A percentile compares a stretch with the other conserved stretches of the same genome.
phyloP scores from a whole-genome alignment of 768 basidiomycete species.

The Mycena polygramma region DNA sequence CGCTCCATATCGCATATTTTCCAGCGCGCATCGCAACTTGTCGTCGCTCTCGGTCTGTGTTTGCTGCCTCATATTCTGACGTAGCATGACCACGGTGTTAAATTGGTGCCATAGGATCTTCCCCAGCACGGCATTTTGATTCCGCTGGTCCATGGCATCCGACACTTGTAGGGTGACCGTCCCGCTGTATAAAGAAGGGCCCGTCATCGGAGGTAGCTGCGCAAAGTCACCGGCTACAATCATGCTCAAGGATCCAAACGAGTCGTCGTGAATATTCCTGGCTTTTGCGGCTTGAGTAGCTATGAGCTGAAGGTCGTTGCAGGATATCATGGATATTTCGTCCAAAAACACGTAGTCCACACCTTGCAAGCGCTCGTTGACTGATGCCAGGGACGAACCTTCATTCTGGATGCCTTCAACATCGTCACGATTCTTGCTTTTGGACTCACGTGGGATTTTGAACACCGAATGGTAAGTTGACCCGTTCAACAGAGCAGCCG shows the following conservation, averaged over 20 bases:
- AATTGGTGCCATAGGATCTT: neutral
- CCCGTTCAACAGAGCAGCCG: too few relatives aligned
- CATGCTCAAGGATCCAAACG: neutral
- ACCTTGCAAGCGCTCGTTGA: neutral
- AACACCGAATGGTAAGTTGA: too few relatives aligned
- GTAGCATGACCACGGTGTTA: neutral
- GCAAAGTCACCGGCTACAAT: neutral
- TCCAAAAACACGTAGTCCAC: neutral
- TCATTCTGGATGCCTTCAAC: neutral
- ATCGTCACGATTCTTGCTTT: too few relatives aligned
- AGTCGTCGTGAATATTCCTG: neutral
- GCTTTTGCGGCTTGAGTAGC: neutral
- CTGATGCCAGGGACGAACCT: neutral
- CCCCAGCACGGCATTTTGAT: neutral
- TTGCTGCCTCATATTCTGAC: neutral
- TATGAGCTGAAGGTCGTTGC: neutral
- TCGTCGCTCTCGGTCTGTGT: too few relatives aligned
- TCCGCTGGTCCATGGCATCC: neutral
- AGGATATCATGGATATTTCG: neutral
- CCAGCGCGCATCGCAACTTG: neutral
- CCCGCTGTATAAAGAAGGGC: too few relatives aligned
- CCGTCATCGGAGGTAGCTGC: neutral
- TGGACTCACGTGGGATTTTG: too few relatives aligned
- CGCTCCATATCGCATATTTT: too few relatives aligned
- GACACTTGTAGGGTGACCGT: neutral